A percentile compares a stretch with the other conserved stretches of the same genome.
Conservation (phyloP, 176 grass and related monocot genomes). For the Coix lacrymajobi region DNA sequence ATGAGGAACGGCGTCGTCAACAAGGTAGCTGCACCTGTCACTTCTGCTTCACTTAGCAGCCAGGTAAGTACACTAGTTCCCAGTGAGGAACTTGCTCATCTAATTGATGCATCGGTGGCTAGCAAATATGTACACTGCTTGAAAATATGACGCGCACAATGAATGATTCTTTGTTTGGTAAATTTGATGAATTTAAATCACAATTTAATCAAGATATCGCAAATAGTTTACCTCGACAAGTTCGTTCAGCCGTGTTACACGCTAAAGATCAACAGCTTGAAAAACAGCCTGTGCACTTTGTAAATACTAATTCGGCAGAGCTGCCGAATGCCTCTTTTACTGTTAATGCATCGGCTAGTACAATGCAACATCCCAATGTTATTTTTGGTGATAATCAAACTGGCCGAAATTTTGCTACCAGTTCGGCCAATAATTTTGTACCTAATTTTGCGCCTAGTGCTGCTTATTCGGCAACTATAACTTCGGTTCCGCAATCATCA, state of each 20-base stretch:
- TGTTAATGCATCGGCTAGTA: background rate
- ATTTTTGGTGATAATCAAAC: too few relatives aligned
- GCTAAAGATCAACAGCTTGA: background rate
- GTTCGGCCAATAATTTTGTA: background rate
- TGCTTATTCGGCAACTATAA: background rate
- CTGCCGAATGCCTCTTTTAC: background rate
- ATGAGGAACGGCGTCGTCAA: too few relatives aligned
- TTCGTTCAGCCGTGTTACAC: background rate
- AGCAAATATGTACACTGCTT: background rate
- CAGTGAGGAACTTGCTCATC: background rate
- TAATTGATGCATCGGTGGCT: background rate
- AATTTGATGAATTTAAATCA: background rate
- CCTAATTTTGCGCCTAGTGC: background rate
- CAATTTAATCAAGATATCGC: background rate
- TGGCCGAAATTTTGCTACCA: background rate
- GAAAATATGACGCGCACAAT: background rate
- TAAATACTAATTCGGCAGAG: background rate
- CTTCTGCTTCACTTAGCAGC: too few relatives aligned
- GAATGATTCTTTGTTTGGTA: background rate
- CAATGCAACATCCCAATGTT: background rate
- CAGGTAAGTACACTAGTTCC: background rate
- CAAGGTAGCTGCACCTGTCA: too few relatives aligned
- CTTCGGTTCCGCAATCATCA: background rate
- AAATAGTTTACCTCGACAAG: background rate
- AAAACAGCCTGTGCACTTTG: background rate